Evolutionary conservation across 73 alveolate genomes (phyloP).

Genomic region (Paramecium biaurelia): DNA sequence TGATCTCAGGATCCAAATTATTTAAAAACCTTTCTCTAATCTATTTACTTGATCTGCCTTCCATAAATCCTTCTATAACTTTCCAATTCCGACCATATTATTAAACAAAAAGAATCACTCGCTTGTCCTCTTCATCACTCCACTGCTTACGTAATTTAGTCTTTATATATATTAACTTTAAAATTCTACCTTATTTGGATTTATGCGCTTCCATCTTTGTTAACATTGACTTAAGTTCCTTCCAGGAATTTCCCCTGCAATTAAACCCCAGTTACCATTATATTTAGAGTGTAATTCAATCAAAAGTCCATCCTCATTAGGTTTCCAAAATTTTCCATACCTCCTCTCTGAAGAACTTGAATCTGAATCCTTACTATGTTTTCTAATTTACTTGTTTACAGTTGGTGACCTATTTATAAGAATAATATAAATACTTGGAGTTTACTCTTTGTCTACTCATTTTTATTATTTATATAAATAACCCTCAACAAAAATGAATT

Average conservation of each 20-base stretch:
- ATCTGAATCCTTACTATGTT: conserved; percentile 44
- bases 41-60: conserved; percentile 32
- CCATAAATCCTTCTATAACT: conserved; percentile 3
- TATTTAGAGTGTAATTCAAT: neutral
- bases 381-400: neutral
- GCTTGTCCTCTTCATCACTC: conserved; percentile 46
- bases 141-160: conserved; percentile 20
- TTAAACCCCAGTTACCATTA: neutral
- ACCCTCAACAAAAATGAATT: neutral
- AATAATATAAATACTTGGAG: neutral
- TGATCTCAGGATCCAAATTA: conserved; percentile 34
- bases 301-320: neutral
- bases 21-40: conserved; percentile 35
- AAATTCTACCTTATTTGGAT: conserved; percentile 19
- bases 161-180: neutral
- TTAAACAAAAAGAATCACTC: neutral
- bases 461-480: neutral
- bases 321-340: conserved; percentile 31
- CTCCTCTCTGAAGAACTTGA: conserved; percentile 54
- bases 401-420: neutral
- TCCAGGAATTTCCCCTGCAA: neutral
- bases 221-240: conserved; percentile 20
- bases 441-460: neutral
- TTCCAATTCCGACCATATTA: conserved; percentile 47
- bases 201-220: conserved; percentile 47